A percentile compares a stretch with the other conserved stretches of the same genome.
These are phyloP conservation scores for Leccinum variicolor DNA, from an alignment of 768 basidiomycete species.

Conservation along the genomic window DNA sequence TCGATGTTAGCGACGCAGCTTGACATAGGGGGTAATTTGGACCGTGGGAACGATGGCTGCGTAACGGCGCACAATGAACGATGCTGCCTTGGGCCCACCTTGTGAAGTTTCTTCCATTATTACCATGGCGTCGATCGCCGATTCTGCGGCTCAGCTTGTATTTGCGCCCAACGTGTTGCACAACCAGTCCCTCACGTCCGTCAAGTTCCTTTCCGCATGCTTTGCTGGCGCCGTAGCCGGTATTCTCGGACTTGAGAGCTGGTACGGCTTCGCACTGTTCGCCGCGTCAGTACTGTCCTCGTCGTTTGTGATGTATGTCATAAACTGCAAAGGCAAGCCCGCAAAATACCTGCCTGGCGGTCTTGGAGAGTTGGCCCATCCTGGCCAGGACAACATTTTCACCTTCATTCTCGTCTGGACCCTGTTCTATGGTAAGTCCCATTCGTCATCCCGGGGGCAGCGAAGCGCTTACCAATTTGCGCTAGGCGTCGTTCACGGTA, in stretches of 20 bases:
- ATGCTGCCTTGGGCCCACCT: background rate
- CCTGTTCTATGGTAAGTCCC: conserved; percentile 75
- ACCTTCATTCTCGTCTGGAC: conserved; percentile 95
- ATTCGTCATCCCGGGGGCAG: background rate
- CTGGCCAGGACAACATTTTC: conserved; percentile 88
- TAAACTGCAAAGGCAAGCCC: conserved; percentile 72
- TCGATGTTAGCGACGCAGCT: background rate
- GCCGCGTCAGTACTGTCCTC: conserved; percentile 63
- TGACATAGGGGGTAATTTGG: conserved; percentile 3
- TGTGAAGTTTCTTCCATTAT: background rate
- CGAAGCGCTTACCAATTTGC: background rate
- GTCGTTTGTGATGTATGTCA: conserved; percentile 55
- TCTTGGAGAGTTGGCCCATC: conserved; percentile 65
- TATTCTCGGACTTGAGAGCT: conserved; percentile 85
- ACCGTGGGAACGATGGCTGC: conserved; percentile 11
- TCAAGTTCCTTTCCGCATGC: conserved; percentile 81
- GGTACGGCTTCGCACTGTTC: conserved; percentile 80
- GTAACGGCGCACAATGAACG: background rate
- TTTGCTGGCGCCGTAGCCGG: conserved; percentile 88
- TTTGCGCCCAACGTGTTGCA: conserved; percentile 64
- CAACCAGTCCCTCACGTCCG: conserved; percentile 57
- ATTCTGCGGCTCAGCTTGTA: conserved; percentile 54
- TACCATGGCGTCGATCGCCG: conserved; percentile 46
- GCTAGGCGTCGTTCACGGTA: conserved; percentile 50
- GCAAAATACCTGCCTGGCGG: conserved; percentile 62